Percentiles rank a stretch among this genome's conserved stretches.
phyloP scores from a whole-genome alignment of 1,139 yeast species.

The Protomyces gravidus region DNA sequence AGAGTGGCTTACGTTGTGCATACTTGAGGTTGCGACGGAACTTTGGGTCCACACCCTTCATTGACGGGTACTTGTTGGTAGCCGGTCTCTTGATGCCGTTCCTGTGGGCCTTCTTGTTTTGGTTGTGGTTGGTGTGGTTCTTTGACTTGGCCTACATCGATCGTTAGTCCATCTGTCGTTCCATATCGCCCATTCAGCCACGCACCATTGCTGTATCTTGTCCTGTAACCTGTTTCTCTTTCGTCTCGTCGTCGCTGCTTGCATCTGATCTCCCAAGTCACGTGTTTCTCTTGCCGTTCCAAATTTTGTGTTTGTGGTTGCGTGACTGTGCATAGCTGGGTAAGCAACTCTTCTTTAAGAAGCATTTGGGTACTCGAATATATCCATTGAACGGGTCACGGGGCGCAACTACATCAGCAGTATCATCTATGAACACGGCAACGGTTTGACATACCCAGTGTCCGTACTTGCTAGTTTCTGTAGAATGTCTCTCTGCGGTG shows the following conservation, averaged over 20 bases:
- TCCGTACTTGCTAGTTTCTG: too few species aligned
- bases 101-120: slow-evolving; percentile 94
- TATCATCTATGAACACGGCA: too few species aligned
- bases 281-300: neutral
- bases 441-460: too few species aligned
- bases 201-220: neutral
- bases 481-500: too few species aligned
- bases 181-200: neutral
- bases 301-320: too few species aligned
- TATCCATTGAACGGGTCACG: too few species aligned
- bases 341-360: too few species aligned
- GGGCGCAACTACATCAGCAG: too few species aligned
- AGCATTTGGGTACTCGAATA: too few species aligned
- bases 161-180: neutral
- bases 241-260: neutral
- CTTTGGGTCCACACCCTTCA: slow-evolving; percentile 98
- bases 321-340: too few species aligned
- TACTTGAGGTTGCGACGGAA: slow-evolving; percentile 94
- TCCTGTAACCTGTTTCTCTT: neutral
- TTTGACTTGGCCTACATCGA: slow-evolving; percentile 87
- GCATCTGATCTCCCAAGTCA: neutral
- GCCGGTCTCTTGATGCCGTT: slow-evolving; percentile 99
- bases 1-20: slow-evolving; percentile 19
- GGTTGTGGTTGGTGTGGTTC: slow-evolving; percentile 99
- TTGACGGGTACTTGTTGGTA: slow-evolving; percentile 96